Percentiles rank a stretch among this genome's conserved stretches.
These are phyloP conservation scores for Lactarius hengduanensis DNA, from an alignment of 768 basidiomycete genomes.

Conservation along the genomic window DNA sequence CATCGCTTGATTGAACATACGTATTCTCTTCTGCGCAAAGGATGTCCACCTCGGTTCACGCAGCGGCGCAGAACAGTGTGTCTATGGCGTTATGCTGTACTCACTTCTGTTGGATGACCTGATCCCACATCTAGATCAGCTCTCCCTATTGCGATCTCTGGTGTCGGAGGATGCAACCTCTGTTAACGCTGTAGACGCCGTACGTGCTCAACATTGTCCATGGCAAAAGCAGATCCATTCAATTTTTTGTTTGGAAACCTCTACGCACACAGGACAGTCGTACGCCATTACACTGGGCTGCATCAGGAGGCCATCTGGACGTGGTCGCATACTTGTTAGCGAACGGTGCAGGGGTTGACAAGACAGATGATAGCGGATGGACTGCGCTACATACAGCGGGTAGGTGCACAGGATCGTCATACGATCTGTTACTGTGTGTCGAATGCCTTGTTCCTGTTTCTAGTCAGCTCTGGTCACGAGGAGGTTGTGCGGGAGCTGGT, in stretches of 20 bases:
- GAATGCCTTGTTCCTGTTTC: conserved; percentile 24
- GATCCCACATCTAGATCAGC: conserved; percentile 53
- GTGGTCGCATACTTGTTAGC: conserved; percentile 67
- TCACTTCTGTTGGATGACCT: neutral
- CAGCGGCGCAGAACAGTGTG: conserved; percentile 68
- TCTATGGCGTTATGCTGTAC: neutral
- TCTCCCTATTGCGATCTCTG: conserved; percentile 65
- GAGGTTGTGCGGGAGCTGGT: conserved; percentile 72
- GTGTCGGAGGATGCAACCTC: conserved; percentile 59
- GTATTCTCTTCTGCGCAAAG: neutral
- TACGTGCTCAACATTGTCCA: conserved; percentile 35
- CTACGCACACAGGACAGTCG: conserved; percentile 57
- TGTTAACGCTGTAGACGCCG: conserved; percentile 62
- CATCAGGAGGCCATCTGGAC: conserved; percentile 68
- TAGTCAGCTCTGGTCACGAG: conserved; percentile 82
- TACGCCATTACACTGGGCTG: conserved; percentile 85
- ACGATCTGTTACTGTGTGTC: neutral
- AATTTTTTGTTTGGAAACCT: neutral
- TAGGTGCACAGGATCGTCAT: conserved; percentile 32
- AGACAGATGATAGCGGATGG: conserved; percentile 68
- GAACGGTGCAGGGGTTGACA: conserved; percentile 66
- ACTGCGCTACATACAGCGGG: conserved; percentile 79
- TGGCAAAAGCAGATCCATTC: neutral
- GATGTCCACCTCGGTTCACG: conserved; percentile 48
- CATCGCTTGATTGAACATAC: neutral